These are phyloP conservation scores for Afroboletus lepidellus DNA, from an alignment of 1,284 basidiomycete genomes.

Conservation along the genomic window DNA sequence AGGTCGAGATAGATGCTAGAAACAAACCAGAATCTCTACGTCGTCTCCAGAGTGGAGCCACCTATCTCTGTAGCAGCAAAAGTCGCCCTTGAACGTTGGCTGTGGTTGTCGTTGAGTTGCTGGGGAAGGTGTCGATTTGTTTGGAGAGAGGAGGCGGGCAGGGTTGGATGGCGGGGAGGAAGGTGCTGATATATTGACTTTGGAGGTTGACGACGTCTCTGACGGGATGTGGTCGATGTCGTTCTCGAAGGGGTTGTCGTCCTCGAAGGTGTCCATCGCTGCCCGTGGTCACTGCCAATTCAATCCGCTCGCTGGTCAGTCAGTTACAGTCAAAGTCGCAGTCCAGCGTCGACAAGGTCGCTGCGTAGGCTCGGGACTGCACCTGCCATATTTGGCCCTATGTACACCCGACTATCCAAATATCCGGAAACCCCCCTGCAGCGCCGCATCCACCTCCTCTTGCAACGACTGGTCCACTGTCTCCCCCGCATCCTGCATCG, in stretches of 20 bases:
- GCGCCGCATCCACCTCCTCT: conserved; percentile 31
- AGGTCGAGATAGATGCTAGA: not conserved
- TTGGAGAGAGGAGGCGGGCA: conserved; percentile 41
- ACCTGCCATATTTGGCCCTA: conserved; percentile 31
- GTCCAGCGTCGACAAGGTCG: not conserved
- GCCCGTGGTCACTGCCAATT: not conserved
- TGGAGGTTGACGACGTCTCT: conserved; percentile 61
- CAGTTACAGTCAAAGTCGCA: not conserved
- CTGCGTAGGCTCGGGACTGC: conserved; percentile 8
- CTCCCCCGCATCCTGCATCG: conserved; percentile 24
- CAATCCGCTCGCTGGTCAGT: not conserved
- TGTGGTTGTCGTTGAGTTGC: conserved; percentile 53
- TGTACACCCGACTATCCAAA: conserved; percentile 46
- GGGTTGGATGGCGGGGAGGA: conserved; percentile 54
- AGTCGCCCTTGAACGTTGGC: conserved; percentile 61
- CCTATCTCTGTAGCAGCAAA: conserved; percentile 70
- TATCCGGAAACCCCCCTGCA: conserved; percentile 50
- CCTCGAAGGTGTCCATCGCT: conserved; percentile 68
- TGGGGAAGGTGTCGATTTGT: conserved; percentile 52
- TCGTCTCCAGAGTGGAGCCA: conserved; percentile 80
- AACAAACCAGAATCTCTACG: conserved; percentile 69
- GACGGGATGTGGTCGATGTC: conserved; percentile 59
- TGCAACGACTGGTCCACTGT: conserved; percentile 25
- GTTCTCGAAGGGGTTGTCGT: conserved; percentile 78
- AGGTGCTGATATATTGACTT: conserved; percentile 62